Base-by-base conservation (phyloP, 305 asterid genomes). In the Fraxinus ornus region DNA sequence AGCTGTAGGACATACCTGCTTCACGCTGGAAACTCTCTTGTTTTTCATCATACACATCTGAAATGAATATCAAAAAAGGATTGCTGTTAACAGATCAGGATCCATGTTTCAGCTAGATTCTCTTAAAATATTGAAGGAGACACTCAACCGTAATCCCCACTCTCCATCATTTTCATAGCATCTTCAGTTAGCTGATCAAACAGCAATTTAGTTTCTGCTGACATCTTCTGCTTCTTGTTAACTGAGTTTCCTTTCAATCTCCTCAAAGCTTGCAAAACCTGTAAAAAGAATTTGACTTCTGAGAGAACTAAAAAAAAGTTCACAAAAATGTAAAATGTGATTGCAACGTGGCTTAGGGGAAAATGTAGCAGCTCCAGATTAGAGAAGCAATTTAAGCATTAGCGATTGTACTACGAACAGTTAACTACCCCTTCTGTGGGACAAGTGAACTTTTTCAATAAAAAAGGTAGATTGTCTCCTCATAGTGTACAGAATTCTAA, bases 121-220 rank as follows among this genome's bases (percentile, higher is more conserved):
- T 73, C 66, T 47, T 12, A n/a, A 76, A 49, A 83, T 3, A 78
- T 39, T 77, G 37, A 37, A 47, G 81, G 71, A 81, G 72, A 83
- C 80, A 85, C 94, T 86, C 80, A 91, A 94, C 98, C 88, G 90
- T 89, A 92, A 82, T 96, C 97, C 84, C 99, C 99, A 88, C 91
- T 92, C 85, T 94, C 98, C 97, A 94, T 78, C 86, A 96, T 89
- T 82, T 85, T 89, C 95, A 91, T 90, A 68, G 98, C 99, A 92
- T 96, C 98, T 81, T 94, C 99, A 80, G 98, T 96, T 79, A 96
- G 96, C 88, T 91, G 92, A 86, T 96, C 98, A 90, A 96, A 96
- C 36, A 90, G 84, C 78, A 78, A 86, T 87, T 96, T 93, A 21
- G 90, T 93, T 88, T 90, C 97, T 73, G 86, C 86, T 26, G 98